Percentiles rank a stretch among this genome's conserved stretches.
Evolutionary conservation across 768 basidiomycete species (phyloP).

Genomic region (Vishniacozyma victoriae): DNA sequence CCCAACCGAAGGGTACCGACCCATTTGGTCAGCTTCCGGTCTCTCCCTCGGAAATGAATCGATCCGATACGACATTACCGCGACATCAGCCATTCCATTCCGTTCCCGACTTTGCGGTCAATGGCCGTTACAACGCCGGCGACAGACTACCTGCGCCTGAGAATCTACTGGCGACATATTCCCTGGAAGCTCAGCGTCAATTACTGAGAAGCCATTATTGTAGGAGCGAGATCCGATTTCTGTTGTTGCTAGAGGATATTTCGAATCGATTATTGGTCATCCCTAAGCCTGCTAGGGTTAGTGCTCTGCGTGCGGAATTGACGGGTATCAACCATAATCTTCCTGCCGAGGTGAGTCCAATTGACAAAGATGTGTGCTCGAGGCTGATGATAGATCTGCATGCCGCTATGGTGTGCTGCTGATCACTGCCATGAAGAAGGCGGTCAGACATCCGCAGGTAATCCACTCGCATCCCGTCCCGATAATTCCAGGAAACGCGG

Average conservation of each 20-base stretch:
- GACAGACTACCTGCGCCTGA: slow-evolving; percentile 35
- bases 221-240: slow-evolving; percentile 84
- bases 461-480: slow-evolving; percentile 56
- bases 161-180: slow-evolving; percentile 64
- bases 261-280: slow-evolving; percentile 85
- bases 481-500: slow-evolving; percentile 54
- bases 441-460: slow-evolving; percentile 41
- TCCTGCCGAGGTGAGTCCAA: slow-evolving; percentile 73
- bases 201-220: slow-evolving; percentile 81
- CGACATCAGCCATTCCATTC: slow-evolving; percentile 37
- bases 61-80: background rate
- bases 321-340: slow-evolving; percentile 92
- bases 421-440: slow-evolving; percentile 48
- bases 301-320: slow-evolving; percentile 90
- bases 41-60: background rate
- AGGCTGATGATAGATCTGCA: slow-evolving; percentile 40
- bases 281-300: slow-evolving; percentile 87
- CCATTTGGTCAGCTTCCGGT: slow-evolving; percentile 26
- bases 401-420: slow-evolving; percentile 50
- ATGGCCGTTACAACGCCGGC: slow-evolving; percentile 19
- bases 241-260: slow-evolving; percentile 83
- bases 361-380: background rate
- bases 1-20: slow-evolving; percentile 21
- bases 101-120: slow-evolving; percentile 32
- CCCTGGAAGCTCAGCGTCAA: slow-evolving; percentile 60